Base-by-base conservation (phyloP, 23 red algal genomes). In the Gracilaria vermiculophylla region DNA sequence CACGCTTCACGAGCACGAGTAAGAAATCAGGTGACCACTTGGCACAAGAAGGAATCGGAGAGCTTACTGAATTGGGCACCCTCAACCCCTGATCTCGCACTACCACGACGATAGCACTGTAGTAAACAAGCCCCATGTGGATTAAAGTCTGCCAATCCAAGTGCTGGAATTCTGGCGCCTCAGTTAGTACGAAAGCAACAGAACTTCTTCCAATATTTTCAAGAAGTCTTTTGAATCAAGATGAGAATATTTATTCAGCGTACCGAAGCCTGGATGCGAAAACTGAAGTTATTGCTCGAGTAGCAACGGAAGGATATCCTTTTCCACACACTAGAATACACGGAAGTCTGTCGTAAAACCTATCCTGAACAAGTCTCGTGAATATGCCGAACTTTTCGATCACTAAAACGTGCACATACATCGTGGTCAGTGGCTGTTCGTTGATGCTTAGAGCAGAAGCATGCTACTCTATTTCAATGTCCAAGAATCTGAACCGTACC, bases 331-430 rank as follows among this genome's bases (percentile, higher is more conserved):
- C 48, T 0, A 94, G 55, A 9, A 94, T 94, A 20, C 58, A 81
- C 2, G 92, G 92, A 37, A 94, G 53, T 37, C 23, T 50, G 31
- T 94, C 77, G 41, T 79, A 83, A 24, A 94, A 61, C 51, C 82
- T 49, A 73, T 94, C 92, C 75, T 94, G 71, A 12, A 86, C 70
- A 34, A 94, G 74, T 45, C 92, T 82, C 33, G 44, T 69, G 49
- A 94, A 94, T 20, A 94, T 87, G 5, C 92, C 92, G 50, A 83
- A 82, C 72, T 94, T 94, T 45, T 94, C 92, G 49, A 94, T 81
- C 19, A 94, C 92, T 88, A 70, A 20, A 53, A 13, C 70, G 48
- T 47, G 43, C 42, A 20, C 35, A 15, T 11, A 28, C 5, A 17
- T 64, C 28, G 7, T 64, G 32, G 58, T 64, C 29, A 64, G 15